These are phyloP conservation scores for Cryptosporidium meleagridis DNA, from an alignment of 169 alveolate species.

Conservation along the genomic window DNA sequence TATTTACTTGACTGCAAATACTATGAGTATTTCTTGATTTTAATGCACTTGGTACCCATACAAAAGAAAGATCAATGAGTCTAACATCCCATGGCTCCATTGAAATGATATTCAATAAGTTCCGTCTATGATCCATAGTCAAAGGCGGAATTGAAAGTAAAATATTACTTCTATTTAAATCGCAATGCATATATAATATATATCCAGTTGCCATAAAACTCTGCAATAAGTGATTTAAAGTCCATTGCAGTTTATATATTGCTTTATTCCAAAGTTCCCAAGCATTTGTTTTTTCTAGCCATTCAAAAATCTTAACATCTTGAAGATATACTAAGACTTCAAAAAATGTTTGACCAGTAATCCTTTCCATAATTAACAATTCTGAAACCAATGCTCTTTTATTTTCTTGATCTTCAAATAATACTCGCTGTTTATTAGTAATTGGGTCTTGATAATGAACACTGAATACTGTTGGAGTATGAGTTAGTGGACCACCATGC, in stretches of 20 bases:
- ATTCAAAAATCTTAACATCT: neutral
- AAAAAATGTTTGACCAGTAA: slow-evolving; percentile 56
- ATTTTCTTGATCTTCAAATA: slow-evolving; percentile 51
- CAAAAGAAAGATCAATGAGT: slow-evolving; percentile 64
- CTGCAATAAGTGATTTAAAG: slow-evolving; percentile 40
- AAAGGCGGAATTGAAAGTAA: slow-evolving; percentile 40
- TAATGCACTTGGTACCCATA: slow-evolving; percentile 55
- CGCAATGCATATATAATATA: slow-evolving; percentile 71
- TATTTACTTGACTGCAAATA: slow-evolving; percentile 62
- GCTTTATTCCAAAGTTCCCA: slow-evolving; percentile 70
- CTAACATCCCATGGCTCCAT: slow-evolving; percentile 58
- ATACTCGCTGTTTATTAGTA: slow-evolving; percentile 21
- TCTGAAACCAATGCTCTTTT: slow-evolving; percentile 67
- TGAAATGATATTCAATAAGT: slow-evolving; percentile 24
- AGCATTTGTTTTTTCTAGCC: slow-evolving; percentile 50
- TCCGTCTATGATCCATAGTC: slow-evolving; percentile 50
- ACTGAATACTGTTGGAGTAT: slow-evolving; percentile 71
- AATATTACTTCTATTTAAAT: slow-evolving; percentile 66
- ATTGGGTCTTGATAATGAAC: slow-evolving; percentile 43
- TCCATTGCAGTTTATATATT: slow-evolving; percentile 48
- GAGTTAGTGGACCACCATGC: slow-evolving; percentile 47
- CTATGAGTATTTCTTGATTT: slow-evolving; percentile 52
- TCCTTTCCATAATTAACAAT: slow-evolving; percentile 60
- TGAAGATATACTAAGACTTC: slow-evolving; percentile 44
- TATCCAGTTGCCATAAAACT: slow-evolving; percentile 65